Evolutionary conservation across 2,329 filamentous ascomycete genomes (phyloP).

Genomic region (Hypomyces rosellus): DNA sequence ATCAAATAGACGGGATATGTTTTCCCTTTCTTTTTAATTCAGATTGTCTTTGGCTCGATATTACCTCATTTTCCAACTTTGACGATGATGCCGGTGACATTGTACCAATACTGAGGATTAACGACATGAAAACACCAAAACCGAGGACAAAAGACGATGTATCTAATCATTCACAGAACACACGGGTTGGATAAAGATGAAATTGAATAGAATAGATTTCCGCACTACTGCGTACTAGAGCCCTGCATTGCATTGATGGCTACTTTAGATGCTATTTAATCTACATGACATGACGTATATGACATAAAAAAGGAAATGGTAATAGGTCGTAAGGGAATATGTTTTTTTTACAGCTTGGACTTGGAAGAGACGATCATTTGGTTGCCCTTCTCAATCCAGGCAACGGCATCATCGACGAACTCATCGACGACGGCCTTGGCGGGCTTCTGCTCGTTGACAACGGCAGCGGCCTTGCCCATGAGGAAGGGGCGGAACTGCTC

Average conservation of each 20-base stretch:
- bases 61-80: no score
- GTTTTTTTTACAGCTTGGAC: constrained; percentile 63
- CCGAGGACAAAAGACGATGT: no score
- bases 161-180: constrained; percentile 5
- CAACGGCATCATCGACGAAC: constrained; percentile 76
- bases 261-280: constrained; percentile 15
- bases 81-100: not conserved
- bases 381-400: constrained; percentile 61
- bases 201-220: no score
- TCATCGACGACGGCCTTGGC: constrained; percentile 93
- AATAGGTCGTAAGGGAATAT: constrained; percentile 11
- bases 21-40: not conserved
- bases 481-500: constrained; percentile 87
- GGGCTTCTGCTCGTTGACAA: constrained; percentile 85
- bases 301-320: no score
- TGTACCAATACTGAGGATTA: not conserved
- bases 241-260: not conserved
- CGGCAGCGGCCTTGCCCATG: constrained; percentile 95
- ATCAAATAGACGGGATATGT: constrained; percentile 26
- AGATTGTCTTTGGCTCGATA: no score
- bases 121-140: no score
- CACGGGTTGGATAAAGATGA: not conserved
- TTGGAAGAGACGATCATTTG: constrained; percentile 44
- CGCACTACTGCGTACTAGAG: no score
- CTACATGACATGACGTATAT: constrained; percentile 13